Percentiles rank a stretch among this genome's conserved stretches.
These are phyloP conservation scores for Artemisia tridentata DNA, from an alignment of 129 eudicot species.

Conservation along the genomic window DNA sequence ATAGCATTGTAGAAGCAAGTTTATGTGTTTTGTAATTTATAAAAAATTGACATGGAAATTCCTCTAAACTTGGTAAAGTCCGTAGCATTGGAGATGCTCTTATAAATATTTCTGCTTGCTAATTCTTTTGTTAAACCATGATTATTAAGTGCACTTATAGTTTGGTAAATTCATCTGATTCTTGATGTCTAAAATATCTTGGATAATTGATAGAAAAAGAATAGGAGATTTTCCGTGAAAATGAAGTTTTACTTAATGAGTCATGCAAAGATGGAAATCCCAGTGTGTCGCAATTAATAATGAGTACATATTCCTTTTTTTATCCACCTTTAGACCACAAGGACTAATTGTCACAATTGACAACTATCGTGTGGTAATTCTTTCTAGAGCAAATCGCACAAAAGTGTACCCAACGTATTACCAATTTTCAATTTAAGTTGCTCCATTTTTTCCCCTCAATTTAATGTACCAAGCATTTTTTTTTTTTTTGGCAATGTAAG, in stretches of 20 bases:
- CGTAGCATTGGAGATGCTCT: too few relatives aligned
- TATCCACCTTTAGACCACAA: constrained; percentile 3
- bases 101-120: background rate
- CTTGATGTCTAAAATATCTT: constrained; percentile 6
- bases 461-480: too few relatives aligned
- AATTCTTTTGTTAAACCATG: constrained; percentile 12
- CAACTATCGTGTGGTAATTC: background rate
- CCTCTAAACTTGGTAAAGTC: too few relatives aligned
- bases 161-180: background rate
- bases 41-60: too few relatives aligned
- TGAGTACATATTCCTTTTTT: background rate
- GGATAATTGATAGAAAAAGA: background rate
- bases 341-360: background rate
- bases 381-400: background rate
- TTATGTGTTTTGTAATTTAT: too few relatives aligned
- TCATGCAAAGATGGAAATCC: constrained; percentile 2
- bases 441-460: too few relatives aligned
- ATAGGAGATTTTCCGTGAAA: background rate
- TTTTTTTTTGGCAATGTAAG: too few relatives aligned
- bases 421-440: too few relatives aligned
- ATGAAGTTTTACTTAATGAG: constrained; percentile 7
- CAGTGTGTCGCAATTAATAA: background rate
- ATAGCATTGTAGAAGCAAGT: too few relatives aligned
- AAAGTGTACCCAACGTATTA: too few relatives aligned
- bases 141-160: background rate